phyloP scores from a whole-genome alignment of 192 early-diverging fungal genomes.

The Rhizoclosmatium sp. region DNA sequence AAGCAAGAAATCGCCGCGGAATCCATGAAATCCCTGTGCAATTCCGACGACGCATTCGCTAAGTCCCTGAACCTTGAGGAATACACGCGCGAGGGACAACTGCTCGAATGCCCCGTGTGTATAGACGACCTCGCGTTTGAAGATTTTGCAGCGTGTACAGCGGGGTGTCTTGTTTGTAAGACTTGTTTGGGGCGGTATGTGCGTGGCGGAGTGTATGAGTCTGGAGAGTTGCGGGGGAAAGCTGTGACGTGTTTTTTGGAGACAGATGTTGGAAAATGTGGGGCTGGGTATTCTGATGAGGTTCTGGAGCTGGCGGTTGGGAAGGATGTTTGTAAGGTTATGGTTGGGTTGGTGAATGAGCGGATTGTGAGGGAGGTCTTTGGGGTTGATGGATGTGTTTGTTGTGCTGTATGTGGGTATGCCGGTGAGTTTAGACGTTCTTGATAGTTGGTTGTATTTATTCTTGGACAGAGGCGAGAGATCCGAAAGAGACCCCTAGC shows the following conservation, averaged over 20 bases:
- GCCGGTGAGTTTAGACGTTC: slow-evolving; percentile 3
- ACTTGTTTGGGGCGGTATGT: slow-evolving; percentile 28
- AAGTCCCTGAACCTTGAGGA: slow-evolving; percentile 11
- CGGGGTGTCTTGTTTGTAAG: slow-evolving; percentile 28
- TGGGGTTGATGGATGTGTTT: slow-evolving; percentile 3
- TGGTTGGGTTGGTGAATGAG: slow-evolving; percentile 16
- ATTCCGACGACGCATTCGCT: slow-evolving; percentile 25
- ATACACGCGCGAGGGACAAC: background rate
- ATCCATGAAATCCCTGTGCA: background rate
- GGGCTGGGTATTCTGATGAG: slow-evolving; percentile 11
- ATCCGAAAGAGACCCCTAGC: background rate
- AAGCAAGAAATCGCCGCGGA: background rate
- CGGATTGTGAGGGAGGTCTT: slow-evolving; percentile 16
- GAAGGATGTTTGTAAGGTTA: slow-evolving; percentile 18
- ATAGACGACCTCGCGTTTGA: slow-evolving; percentile 27
- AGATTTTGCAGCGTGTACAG: slow-evolving; percentile 20
- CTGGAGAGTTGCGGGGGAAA: slow-evolving; percentile 32
- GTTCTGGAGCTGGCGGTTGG: background rate
- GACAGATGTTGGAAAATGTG: background rate
- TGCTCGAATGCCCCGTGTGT: slow-evolving; percentile 32
- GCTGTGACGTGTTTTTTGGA: slow-evolving; percentile 24
- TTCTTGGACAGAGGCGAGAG: slow-evolving; percentile 6
- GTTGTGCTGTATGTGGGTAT: slow-evolving; percentile 29
- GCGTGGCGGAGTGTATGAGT: slow-evolving; percentile 32
- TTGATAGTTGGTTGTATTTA: too few relatives aligned